Percentiles rank a stretch among this genome's conserved stretches.
phyloP scores from a whole-genome alignment of 139 green algal genomes.

The Closterium sp. region DNA sequence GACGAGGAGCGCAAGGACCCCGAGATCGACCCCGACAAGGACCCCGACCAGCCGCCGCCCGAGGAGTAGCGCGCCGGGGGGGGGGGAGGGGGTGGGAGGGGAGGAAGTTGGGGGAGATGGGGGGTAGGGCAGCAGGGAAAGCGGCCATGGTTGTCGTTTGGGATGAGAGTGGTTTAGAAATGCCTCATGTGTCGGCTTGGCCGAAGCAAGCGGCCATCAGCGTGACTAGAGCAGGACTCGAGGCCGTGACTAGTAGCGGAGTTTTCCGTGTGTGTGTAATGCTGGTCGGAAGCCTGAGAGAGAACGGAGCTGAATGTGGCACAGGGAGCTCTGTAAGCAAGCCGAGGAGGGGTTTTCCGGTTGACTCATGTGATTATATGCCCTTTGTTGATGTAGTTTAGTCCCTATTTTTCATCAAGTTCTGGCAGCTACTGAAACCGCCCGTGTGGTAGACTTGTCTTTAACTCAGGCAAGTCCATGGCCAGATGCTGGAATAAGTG shows the following conservation, averaged over 20 bases:
- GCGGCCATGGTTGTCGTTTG: neutral
- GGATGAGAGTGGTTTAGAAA: neutral
- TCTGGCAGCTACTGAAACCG: too few relatives aligned
- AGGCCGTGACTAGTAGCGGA: neutral
- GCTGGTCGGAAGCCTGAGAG: neutral
- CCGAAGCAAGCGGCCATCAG: neutral
- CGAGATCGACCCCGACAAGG: slow-evolving; percentile 47
- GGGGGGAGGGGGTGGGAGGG: neutral
- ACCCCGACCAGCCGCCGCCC: slow-evolving; percentile 35
- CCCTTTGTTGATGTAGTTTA: neutral
- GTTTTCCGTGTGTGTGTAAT: neutral
- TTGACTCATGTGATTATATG: neutral
- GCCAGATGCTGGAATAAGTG: too few relatives aligned
- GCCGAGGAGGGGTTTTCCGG: neutral
- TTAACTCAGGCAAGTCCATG: too few relatives aligned
- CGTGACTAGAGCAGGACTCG: neutral
- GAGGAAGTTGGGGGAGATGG: neutral
- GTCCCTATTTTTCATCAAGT: neutral
- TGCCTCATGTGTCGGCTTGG: neutral
- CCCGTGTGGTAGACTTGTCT: too few relatives aligned
- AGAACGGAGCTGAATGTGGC: neutral
- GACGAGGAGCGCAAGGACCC: slow-evolving; percentile 47
- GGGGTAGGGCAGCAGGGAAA: neutral
- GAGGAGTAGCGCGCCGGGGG: slow-evolving; percentile 18
- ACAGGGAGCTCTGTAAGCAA: neutral